Conservation (phyloP, 345 rosid species). For the Capsella bursapastoris region DNA sequence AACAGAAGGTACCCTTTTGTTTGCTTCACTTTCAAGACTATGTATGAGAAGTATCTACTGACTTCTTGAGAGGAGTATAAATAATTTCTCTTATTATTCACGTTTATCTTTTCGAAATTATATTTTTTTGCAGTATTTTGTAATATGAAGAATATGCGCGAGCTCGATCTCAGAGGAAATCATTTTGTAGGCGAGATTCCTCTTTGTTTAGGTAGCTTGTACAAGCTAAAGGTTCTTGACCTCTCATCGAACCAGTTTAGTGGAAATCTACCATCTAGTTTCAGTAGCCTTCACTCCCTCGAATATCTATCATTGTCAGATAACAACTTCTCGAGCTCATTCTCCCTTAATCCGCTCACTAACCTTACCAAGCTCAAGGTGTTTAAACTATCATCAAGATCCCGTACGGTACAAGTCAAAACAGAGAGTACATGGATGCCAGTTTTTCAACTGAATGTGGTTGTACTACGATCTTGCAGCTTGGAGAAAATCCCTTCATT, state of each 20-base stretch:
- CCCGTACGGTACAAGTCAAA: slow-evolving; percentile 1
- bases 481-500: slow-evolving; percentile 26
- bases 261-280: slow-evolving; percentile 13
- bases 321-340: slow-evolving; percentile 16
- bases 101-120: not conserved
- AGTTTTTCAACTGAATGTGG: slow-evolving; percentile 24
- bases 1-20: not conserved
- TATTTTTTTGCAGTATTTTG: not conserved
- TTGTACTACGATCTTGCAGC: slow-evolving; percentile 4
- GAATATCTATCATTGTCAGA: slow-evolving; percentile 32
- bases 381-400: slow-evolving; percentile 16
- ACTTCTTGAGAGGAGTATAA: not conserved
- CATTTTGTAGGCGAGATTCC: slow-evolving; percentile 1
- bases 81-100: not conserved
- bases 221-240: slow-evolving; percentile 21
- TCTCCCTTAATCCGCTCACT: slow-evolving; percentile 10
- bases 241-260: slow-evolving; percentile 27
- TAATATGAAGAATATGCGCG: slow-evolving; percentile 15
- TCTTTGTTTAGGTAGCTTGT: slow-evolving; percentile 10
- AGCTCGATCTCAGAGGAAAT: slow-evolving; percentile 11
- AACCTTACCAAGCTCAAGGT: slow-evolving; percentile 42
- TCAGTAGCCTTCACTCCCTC: slow-evolving; percentile 12
- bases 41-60: not conserved
- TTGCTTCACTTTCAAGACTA: not conserved
- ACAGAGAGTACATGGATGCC: slow-evolving; percentile 4